Evolutionary conservation across 495 filamentous ascomycete species (phyloP), one percentile per base, ranked within the genome.

Genomic region (Hypoxylon intermedium): DNA sequence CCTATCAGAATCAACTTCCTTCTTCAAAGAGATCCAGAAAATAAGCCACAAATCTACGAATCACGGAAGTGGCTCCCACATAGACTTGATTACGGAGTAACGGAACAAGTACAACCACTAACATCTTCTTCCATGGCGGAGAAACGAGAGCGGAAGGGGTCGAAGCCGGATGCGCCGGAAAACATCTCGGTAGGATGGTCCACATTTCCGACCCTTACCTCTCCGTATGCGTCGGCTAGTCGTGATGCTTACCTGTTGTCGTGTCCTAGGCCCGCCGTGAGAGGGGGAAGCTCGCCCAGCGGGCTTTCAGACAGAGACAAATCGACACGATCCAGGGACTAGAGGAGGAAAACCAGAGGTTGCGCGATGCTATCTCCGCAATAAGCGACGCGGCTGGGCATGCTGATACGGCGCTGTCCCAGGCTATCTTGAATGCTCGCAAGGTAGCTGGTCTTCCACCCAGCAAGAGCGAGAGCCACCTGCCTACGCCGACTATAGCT

Each of bases 231-330:
- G 6, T 46, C 4, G 31, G 28, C 6, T 6, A 28, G 53, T n/a
- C 30, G 21, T 26, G 37, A 43, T 53, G 13, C 43, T 9, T 21
- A n/a, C n/a, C n/a, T n/a, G n/a, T n/a, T n/a, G n/a, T n/a, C n/a
- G n/a, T n/a, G n/a, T 37, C 44, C 26, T 49, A 66, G 63, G 46
- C 56, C 16, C 63, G 63, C 28, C 63, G 63, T 4, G 63, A 66
- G 43, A 55, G 58, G 23, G 63, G 63, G 18, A 60, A 61, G 34
- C 21, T 66, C 9, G 63, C 63, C 42, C 63, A 66, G 21, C 40
- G 63, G 31, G 63, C 63, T 15, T 66, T 66, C 41, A 55, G 63
- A 26, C 63, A 66, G 16, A 50, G 63, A 26, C 63, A 66, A 24
- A 66, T 66, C 24, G 58, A 66, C 19, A 66, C 57, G 3, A 66